Percentiles rank a stretch among this genome's conserved stretches.
Evolutionary conservation across 179 eudicot species (phyloP).

Genomic region (Monotropa hypopitys): DNA sequence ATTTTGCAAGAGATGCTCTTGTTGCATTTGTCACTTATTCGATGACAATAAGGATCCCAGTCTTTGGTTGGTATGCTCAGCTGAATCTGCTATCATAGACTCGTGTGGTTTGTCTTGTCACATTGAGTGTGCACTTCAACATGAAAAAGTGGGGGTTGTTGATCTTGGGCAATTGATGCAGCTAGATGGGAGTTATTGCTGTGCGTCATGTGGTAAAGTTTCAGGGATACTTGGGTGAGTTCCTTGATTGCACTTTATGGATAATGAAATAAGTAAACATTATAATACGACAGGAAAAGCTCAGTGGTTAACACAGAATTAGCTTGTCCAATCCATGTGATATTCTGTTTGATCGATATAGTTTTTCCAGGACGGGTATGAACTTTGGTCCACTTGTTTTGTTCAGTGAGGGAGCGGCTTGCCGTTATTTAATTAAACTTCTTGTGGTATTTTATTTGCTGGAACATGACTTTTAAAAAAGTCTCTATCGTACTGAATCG

Average conservation of each 20-base stretch:
- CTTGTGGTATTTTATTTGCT: not conserved
- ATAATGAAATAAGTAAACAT: not conserved
- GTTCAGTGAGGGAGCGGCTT: not conserved
- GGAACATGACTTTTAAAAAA: not conserved
- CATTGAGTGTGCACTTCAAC: slow-evolving; percentile 72
- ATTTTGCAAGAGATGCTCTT: slow-evolving; percentile 88
- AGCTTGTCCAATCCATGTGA: not conserved
- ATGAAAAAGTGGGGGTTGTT: slow-evolving; percentile 55
- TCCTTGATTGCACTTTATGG: slow-evolving; percentile 7
- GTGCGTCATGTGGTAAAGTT: slow-evolving; percentile 86
- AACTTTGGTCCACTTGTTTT: not conserved
- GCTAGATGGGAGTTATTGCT: slow-evolving; percentile 77
- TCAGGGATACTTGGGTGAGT: slow-evolving; percentile 76
- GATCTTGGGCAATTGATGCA: slow-evolving; percentile 54
- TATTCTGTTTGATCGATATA: not conserved
- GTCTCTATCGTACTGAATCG: not conserved
- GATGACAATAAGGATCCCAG: slow-evolving; percentile 96
- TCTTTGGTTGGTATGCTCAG: slow-evolving; percentile 81
- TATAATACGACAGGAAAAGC: not conserved
- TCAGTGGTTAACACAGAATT: not conserved
- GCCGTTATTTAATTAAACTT: not conserved
- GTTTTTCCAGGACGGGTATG: not conserved
- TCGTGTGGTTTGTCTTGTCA: slow-evolving; percentile 82
- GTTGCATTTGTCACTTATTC: slow-evolving; percentile 79
- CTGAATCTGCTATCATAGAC: slow-evolving; percentile 39